Conservation (phyloP, 345 rosid genomes). For the rapeseed (Brassica napus) region Da-Ae NC_063444.1:43179501-43180000, state of each 20-base stretch:
- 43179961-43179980: conserved; percentile 16
- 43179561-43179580: too few relatives aligned
- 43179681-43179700: background rate
- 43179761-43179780: conserved; percentile 67
- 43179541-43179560: too few relatives aligned
- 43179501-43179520: too few relatives aligned
- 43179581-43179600: too few relatives aligned
- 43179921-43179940: conserved; percentile 15
- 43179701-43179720: background rate
- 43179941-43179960: conserved; percentile 25
- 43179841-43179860: conserved; percentile 53
- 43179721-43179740: background rate
- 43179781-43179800: conserved; percentile 77
- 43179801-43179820: conserved; percentile 46
- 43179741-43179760: conserved; percentile 37
- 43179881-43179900: conserved; percentile 78
- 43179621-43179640: too few relatives aligned
- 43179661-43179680: conserved; percentile 59
- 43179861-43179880: conserved; percentile 69
- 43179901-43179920: conserved; percentile 47
- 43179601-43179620: too few relatives aligned
- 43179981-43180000: conserved; percentile 13
- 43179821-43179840: conserved; percentile 69
- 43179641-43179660: conserved; percentile 59
- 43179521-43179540: too few relatives aligned